Base-by-base conservation (phyloP, 139 green algal species). In the Chlamydomonas incerta region DNA sequence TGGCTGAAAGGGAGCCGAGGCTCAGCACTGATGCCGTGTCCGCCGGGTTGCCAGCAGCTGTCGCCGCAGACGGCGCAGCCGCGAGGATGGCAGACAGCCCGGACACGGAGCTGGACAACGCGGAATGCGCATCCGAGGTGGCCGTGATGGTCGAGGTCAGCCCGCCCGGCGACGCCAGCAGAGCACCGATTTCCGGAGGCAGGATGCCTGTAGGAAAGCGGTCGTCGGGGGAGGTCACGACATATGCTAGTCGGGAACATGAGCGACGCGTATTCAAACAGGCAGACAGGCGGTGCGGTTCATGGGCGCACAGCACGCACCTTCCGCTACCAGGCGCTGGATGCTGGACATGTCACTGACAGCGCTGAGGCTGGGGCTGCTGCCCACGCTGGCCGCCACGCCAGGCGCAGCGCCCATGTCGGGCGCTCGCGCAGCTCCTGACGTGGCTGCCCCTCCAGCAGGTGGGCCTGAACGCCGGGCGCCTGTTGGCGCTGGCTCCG, bases 301-400 rank as follows among this genome's bases (percentile, higher is more conserved):
- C 11, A 58, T 11, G 15, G 52, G 13, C 52, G 11, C 52, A 58
- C 15, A 11, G 52, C 52, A 15, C 15, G 52, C 66, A 85, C 79
- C 79, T 50, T 85, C 46, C 21, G 66, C 47, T 23, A 85, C 79
- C 11, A 85, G 33, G 13, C 21, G 47, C 8, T 34, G 65, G 41
- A 85, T 46, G 41, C 31, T 21, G 9, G 79, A 76, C 3, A 63
- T 17, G 26, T 60, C 55, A 68, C 80, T 80, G 15, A 65, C 35
- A 26, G 35, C 28, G 68, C 80, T 86, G 62, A 80, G 46, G 52
- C 4, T 70, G 67, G 66, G 76, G 80, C 80, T 85, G 29, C 47
- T 34, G 46, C 35, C 35, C 6, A 17, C 20, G 29, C 71, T 63
- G 28, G 10, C 28, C 47, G 33, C 76, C n/a, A 33, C 21, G 13